Conservation (phyloP, 2,329 filamentous ascomycete species). For the Bisporella sp. region DNA sequence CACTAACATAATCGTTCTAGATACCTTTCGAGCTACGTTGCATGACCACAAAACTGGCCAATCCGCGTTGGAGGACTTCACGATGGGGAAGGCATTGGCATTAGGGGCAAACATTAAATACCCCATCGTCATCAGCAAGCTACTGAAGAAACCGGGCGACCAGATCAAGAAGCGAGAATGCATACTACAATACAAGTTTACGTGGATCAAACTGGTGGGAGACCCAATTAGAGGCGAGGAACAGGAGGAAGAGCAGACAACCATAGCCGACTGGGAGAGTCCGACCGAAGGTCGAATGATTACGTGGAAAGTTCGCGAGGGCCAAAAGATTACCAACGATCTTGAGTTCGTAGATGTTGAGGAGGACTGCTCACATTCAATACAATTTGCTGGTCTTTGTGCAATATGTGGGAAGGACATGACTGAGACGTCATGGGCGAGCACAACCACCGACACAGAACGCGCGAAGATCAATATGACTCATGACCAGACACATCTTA, state of each 20-base stretch:
- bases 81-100: constrained; percentile 41
- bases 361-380: constrained; percentile 83
- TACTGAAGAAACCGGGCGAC: constrained; percentile 72
- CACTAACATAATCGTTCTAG: constrained; percentile 13
- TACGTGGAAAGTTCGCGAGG: constrained; percentile 67
- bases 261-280: constrained; percentile 71
- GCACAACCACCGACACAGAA: constrained; percentile 68
- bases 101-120: constrained; percentile 69
- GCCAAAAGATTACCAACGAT: constrained; percentile 54
- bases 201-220: constrained; percentile 69
- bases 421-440: constrained; percentile 83
- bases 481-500: constrained; percentile 82
- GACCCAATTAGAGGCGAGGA: constrained; percentile 53
- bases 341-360: constrained; percentile 66
- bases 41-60: constrained; percentile 25
- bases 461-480: constrained; percentile 93
- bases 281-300: constrained; percentile 74
- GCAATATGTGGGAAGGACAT: constrained; percentile 93
- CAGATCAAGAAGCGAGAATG: constrained; percentile 67
- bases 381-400: constrained; percentile 88
- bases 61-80: constrained; percentile 23
- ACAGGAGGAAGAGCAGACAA: constrained; percentile 62
- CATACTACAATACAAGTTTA: constrained; percentile 83
- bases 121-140: constrained; percentile 83
- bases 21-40: constrained; percentile 11